Evolutionary conservation across 2,329 filamentous ascomycete genomes (phyloP).

Genomic region (Ophiocordyceps polyrhachis-furcata): DNA sequence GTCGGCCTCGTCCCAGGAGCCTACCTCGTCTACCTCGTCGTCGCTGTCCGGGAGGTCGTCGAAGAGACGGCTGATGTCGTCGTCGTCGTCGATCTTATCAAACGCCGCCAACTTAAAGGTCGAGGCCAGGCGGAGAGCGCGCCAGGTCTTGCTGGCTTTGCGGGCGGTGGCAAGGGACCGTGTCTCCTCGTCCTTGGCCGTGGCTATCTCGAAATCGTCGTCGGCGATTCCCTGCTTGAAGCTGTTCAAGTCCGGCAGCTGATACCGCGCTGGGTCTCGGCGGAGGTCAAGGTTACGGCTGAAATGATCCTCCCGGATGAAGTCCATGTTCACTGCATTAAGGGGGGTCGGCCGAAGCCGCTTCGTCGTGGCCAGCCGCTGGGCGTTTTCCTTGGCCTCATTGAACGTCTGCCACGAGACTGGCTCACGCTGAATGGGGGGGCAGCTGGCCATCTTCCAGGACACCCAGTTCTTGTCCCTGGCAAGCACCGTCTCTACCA

Average conservation of each 20-base stretch:
- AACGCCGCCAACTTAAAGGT: slow-evolving; percentile 57
- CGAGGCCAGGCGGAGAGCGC: slow-evolving; percentile 64
- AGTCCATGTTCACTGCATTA: slow-evolving; percentile 58
- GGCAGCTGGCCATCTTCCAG: slow-evolving; percentile 93
- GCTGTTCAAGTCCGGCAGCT: slow-evolving; percentile 47
- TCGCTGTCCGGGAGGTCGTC: slow-evolving; percentile 22
- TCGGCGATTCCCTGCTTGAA: slow-evolving; percentile 58
- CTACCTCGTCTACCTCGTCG: slow-evolving; percentile 16
- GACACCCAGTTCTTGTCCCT: slow-evolving; percentile 97
- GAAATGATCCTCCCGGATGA: slow-evolving; percentile 50
- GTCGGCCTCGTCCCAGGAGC: slow-evolving; percentile 11
- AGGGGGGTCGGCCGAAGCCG: slow-evolving; percentile 49
- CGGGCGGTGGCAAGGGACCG: slow-evolving; percentile 40
- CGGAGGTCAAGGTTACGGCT: slow-evolving; percentile 46
- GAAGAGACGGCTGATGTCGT: slow-evolving; percentile 44
- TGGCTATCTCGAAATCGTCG: slow-evolving; percentile 73
- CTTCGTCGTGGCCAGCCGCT: slow-evolving; percentile 50
- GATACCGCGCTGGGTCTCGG: slow-evolving; percentile 44
- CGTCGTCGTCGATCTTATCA: slow-evolving; percentile 73
- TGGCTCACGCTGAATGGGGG: slow-evolving; percentile 60
- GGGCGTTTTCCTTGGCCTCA: slow-evolving; percentile 46
- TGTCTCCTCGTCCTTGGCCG: slow-evolving; percentile 46
- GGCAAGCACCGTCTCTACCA: slow-evolving; percentile 90
- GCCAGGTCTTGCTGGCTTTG: slow-evolving; percentile 82
- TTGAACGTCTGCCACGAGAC: slow-evolving; percentile 52